Evolutionary conservation across 1,284 basidiomycete species (phyloP).

Genomic region (Sanghuangporus baumii): DNA sequence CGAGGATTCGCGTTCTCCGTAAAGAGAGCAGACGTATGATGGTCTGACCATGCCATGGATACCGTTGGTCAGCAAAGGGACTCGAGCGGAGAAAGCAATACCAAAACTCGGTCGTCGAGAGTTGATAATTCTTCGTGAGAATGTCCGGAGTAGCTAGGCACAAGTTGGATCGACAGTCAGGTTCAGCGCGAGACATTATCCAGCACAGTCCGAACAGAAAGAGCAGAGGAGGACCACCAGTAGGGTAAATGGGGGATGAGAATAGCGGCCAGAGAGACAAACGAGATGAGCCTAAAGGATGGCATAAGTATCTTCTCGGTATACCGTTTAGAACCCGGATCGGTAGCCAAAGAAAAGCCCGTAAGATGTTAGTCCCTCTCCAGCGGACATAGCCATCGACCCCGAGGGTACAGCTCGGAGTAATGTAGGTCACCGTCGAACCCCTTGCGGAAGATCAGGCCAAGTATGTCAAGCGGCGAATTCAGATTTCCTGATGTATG

Average conservation of each 20-base stretch:
- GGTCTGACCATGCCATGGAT: too few species aligned
- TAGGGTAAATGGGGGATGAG: neutral
- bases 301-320: neutral
- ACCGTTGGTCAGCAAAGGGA: too few species aligned
- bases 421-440: neutral
- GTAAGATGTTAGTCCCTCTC: neutral
- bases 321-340: neutral
- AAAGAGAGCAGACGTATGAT: too few species aligned
- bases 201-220: too few species aligned
- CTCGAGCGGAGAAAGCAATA: too few species aligned
- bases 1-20: too few species aligned
- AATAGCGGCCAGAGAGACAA: neutral
- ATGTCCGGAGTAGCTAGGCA: too few species aligned
- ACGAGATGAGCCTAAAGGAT: neutral
- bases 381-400: neutral
- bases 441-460: neutral
- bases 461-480: neutral
- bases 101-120: too few species aligned
- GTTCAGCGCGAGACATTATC: too few species aligned
- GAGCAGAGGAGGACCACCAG: too few species aligned
- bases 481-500: neutral
- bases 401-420: neutral
- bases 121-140: too few species aligned
- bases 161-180: too few species aligned
- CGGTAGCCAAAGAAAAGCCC: neutral